Base-by-base conservation (phyloP, 306 rosid species). In the Prunus persica region DNA sequence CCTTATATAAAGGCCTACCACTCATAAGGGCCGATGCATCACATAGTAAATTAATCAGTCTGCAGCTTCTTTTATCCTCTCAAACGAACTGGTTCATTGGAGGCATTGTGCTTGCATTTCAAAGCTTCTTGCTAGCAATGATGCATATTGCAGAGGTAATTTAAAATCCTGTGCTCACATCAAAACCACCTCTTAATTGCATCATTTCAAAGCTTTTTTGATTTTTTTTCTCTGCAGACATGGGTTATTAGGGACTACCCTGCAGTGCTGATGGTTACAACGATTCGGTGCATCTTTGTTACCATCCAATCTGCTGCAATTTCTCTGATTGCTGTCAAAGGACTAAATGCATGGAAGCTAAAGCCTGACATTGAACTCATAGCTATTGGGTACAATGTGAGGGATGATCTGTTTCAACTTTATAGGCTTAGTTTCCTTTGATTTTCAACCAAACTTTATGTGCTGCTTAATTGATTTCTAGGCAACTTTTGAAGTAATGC, bases 1-100 rank as follows among this genome's bases (percentile, higher is more conserved):
- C 89, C 45, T 70, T 88, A 49, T 88, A 84, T 49, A 84, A 82
- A 73, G 92, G 90, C 18, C 50, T 72, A 1, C 79, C 87, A 46
- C 6, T 88, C 41, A 72, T 63, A 46, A 5, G 13, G 14, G 16
- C 49, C 20, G 47, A 22, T 61, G 14, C 50, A 2, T 50, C 75
- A 47, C 49, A 2, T 19, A 64, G 38, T 11, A 55, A 25, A 49
- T 49, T 49, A 38, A 38, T 38, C 55, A 63, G 3, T n/a, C 27
- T 72, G 41, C 67, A 45, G 66, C 67, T 22, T n/a, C 18, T 55
- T 54, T 70, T 74, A 18, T 65, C 83, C 22, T 30, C 1, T 5
- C 27, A 70, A 46, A 60, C 87, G 50, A 34, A 69, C 1, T 82
- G 90, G 92, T 22, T 88, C 14, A 2, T 82, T 47, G 92, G 87